These are phyloP conservation scores for Rhypophila decipiens DNA, from an alignment of 495 filamentous ascomycete species.

Conservation along the genomic window DNA sequence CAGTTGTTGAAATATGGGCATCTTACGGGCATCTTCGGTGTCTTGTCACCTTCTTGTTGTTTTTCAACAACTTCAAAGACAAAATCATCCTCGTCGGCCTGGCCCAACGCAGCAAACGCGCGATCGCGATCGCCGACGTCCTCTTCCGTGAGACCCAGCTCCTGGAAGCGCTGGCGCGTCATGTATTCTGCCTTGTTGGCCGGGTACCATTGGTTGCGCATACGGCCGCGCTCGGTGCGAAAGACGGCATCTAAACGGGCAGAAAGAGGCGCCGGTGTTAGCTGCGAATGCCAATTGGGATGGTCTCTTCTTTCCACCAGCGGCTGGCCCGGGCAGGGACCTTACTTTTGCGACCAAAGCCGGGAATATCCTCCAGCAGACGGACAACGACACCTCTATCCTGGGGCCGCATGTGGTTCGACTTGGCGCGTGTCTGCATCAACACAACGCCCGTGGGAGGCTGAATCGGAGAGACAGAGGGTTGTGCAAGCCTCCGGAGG, in stretches of 20 bases:
- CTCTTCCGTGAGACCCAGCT: constrained; percentile 31
- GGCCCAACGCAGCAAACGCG: constrained; percentile 19
- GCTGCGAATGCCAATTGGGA: not conserved
- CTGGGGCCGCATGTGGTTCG: constrained; percentile 12
- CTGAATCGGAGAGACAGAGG: constrained; percentile 9
- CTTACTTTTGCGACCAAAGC: constrained; percentile 55
- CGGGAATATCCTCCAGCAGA: constrained; percentile 51
- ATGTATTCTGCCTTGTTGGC: constrained; percentile 38
- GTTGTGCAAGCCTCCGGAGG: constrained; percentile 19
- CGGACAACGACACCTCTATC: constrained; percentile 51
- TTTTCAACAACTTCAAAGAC: no score
- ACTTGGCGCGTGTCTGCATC: constrained; percentile 25
- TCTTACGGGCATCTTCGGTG: no score
- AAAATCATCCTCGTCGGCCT: not conserved
- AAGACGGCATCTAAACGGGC: constrained; percentile 34
- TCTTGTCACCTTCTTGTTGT: no score
- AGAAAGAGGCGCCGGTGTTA: not conserved
- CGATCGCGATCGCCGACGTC: constrained; percentile 38
- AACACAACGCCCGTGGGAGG: not conserved
- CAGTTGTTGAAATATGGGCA: no score
- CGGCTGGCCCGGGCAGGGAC: not conserved
- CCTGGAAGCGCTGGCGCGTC: constrained; percentile 33
- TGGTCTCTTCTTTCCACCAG: no score
- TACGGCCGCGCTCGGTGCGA: constrained; percentile 37
- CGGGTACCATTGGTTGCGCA: constrained; percentile 45